Conservation (phyloP, 768 basidiomycete genomes). For the Lactarius trivialis region DNA sequence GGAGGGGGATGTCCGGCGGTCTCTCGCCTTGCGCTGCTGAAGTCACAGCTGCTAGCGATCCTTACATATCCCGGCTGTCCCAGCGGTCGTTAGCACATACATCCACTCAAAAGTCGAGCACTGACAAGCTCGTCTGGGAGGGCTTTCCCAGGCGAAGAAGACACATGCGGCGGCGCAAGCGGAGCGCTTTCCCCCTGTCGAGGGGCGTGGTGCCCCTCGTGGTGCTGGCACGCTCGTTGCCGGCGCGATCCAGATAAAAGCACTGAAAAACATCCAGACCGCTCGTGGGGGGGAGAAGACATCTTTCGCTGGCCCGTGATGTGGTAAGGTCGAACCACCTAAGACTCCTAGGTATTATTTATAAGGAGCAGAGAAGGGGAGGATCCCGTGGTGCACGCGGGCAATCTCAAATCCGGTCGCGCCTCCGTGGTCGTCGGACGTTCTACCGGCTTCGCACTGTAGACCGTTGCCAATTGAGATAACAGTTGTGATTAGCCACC, state of each 20-base stretch:
- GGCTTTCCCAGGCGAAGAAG: slow-evolving; percentile 10
- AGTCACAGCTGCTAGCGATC: slow-evolving; percentile 22
- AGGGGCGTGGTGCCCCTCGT: too few relatives aligned
- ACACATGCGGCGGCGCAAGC: slow-evolving; percentile 1
- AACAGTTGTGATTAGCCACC: slow-evolving; percentile 10
- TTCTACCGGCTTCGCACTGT: slow-evolving; percentile 14
- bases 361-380: slow-evolving; percentile 1
- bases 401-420: slow-evolving; percentile 14
- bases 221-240: slow-evolving; percentile 8
- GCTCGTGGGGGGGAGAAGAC: slow-evolving; percentile 4
- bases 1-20: slow-evolving; percentile 21
- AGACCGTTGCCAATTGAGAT: slow-evolving; percentile 4
- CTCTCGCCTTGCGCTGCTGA: slow-evolving; percentile 8
- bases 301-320: background rate
- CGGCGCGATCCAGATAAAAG: slow-evolving; percentile 18
- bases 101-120: background rate
- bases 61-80: slow-evolving; percentile 19
- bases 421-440: slow-evolving; percentile 22
- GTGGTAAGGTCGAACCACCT: background rate
- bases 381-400: slow-evolving; percentile 12
- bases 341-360: background rate
- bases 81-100: background rate
- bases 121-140: slow-evolving; percentile 10
- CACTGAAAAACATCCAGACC: slow-evolving; percentile 21
- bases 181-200: slow-evolving; percentile 2